Conservation (phyloP, 768 basidiomycete genomes). For the Leccinum rimulosum region DNA sequence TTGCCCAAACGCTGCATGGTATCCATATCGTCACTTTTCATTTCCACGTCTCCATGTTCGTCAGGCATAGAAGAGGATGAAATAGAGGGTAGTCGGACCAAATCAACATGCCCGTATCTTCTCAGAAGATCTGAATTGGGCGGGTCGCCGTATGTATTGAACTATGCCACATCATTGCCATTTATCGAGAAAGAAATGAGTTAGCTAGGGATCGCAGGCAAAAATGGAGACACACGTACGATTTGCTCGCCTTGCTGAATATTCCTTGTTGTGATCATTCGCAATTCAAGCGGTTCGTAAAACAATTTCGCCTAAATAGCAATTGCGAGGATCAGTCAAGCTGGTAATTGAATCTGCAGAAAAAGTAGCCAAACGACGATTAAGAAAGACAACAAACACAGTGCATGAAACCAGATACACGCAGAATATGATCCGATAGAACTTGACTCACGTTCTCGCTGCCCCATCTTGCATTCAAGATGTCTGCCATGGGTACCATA, state of each 20-base stretch:
- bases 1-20: conserved; percentile 47
- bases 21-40: conserved; percentile 20
- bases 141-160: conserved; percentile 93
- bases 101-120: conserved; percentile 90
- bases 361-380: neutral
- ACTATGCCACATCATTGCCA: conserved; percentile 43
- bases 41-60: conserved; percentile 8
- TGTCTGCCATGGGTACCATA: conserved; percentile 96
- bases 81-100: conserved; percentile 51
- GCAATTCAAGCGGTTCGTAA: conserved; percentile 66
- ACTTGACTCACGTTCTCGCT: conserved; percentile 71
- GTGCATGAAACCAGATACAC: neutral
- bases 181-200: neutral
- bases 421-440: neutral
- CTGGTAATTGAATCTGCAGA: too few relatives aligned
- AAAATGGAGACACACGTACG: conserved; percentile 42
- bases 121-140: conserved; percentile 94
- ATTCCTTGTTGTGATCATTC: conserved; percentile 76
- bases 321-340: neutral
- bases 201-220: neutral
- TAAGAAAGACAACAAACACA: neutral
- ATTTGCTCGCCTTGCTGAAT: conserved; percentile 86
- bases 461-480: conserved; percentile 87
- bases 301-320: conserved; percentile 73
- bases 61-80: neutral